Percentiles rank a stretch among this genome's conserved stretches.
Conservation (phyloP, 495 filamentous ascomycete species). For the Penicillium verhagenii region DNA sequence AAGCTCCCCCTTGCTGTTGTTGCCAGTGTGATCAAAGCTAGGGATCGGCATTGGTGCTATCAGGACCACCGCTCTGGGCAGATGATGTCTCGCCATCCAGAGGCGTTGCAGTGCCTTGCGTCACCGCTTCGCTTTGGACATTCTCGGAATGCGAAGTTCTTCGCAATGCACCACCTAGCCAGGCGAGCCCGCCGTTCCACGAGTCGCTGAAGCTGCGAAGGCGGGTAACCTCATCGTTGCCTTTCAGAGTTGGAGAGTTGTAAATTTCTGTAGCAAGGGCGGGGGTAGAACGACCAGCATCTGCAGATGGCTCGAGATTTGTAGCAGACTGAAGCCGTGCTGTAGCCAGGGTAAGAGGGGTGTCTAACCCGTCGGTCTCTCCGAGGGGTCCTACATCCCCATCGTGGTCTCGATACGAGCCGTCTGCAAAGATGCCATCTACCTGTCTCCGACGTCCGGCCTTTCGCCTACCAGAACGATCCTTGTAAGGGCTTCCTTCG, state of each 20-base stretch:
- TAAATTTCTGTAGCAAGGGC: constrained; percentile 21
- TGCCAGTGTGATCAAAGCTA: constrained; percentile 11
- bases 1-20: constrained; percentile 1
- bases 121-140: constrained; percentile 14
- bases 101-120: constrained; percentile 16
- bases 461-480: constrained; percentile 24
- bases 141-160: constrained; percentile 1
- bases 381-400: constrained; percentile 15
- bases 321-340: constrained; percentile 35
- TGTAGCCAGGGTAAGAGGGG: constrained; percentile 24
- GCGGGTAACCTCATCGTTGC: constrained; percentile 25
- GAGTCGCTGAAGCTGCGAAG: constrained; percentile 49
- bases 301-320: constrained; percentile 20
- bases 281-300: constrained; percentile 28
- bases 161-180: constrained; percentile 39
- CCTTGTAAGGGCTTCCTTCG: constrained; percentile 40
- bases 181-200: constrained; percentile 40
- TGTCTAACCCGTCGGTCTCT: constrained; percentile 15
- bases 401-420: constrained; percentile 17
- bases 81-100: constrained; percentile 2
- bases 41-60: constrained; percentile 1
- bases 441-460: constrained; percentile 28
- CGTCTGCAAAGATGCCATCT: constrained; percentile 28
- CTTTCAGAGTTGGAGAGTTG: constrained; percentile 3
- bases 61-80: neutral